Conservation (phyloP, 345 rosid species). For the Eucalyptus curtisii region DNA sequence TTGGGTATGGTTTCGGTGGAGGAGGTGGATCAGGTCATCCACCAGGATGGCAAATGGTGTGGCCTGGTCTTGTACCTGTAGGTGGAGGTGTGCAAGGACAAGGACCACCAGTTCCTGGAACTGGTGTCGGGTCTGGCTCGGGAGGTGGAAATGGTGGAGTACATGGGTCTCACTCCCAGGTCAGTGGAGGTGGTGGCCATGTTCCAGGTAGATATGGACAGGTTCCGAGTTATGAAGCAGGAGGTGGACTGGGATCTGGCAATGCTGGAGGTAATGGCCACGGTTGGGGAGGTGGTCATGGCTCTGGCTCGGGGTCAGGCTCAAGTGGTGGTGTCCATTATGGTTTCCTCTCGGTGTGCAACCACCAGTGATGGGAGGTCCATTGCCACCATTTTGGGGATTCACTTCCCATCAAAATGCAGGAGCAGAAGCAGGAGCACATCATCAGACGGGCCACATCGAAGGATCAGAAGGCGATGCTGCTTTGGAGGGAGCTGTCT, state of each 20-base stretch:
- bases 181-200: background rate
- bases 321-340: background rate
- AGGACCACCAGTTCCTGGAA: background rate
- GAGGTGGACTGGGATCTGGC: conserved; percentile 2
- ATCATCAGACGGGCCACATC: background rate
- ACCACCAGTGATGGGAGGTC: background rate
- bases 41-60: background rate
- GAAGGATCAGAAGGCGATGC: background rate
- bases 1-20: background rate
- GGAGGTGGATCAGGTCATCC: background rate
- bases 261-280: background rate
- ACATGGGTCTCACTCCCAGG: background rate
- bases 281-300: background rate
- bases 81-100: background rate
- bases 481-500: background rate
- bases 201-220: background rate
- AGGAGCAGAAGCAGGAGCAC: background rate
- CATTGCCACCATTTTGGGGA: background rate
- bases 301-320: background rate
- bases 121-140: background rate
- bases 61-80: background rate
- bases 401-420: background rate
- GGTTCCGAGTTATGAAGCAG: background rate
- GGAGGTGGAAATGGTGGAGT: background rate
- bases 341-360: background rate